A percentile compares a stretch with the other conserved stretches of the same genome.
These are phyloP conservation scores for Macrophomina phaseolina DNA, from an alignment of 2,329 filamentous ascomycete species.

Conservation along the genomic window DNA sequence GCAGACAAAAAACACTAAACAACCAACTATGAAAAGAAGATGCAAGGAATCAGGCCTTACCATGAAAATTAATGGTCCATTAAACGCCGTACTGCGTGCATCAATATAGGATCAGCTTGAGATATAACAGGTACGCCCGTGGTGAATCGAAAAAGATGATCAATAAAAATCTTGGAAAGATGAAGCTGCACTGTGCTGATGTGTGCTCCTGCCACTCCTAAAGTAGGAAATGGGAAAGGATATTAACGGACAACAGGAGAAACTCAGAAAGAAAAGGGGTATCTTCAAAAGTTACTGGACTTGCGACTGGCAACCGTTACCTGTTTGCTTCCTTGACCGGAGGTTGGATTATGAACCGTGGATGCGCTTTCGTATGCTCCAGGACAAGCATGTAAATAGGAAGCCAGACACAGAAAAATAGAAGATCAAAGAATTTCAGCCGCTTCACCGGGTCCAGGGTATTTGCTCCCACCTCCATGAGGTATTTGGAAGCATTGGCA, in stretches of 20 bases:
- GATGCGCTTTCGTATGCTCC: neutral
- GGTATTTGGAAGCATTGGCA: neutral
- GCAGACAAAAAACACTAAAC: slow-evolving; percentile 3
- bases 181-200: too few relatives aligned
- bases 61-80: neutral
- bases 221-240: neutral
- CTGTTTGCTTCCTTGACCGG: neutral
- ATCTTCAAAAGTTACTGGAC: slow-evolving; percentile 10
- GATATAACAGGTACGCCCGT: neutral
- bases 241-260: neutral
- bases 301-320: neutral
- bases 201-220: too few relatives aligned
- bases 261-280: slow-evolving; percentile 3
- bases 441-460: neutral
- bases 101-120: neutral
- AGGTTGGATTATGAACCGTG: neutral
- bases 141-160: neutral
- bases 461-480: too few relatives aligned
- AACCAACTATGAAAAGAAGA: too few relatives aligned
- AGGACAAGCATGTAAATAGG: neutral
- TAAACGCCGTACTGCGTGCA: slow-evolving; percentile 6
- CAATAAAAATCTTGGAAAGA: too few relatives aligned
- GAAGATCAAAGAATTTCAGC: neutral
- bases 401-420: neutral
- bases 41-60: too few relatives aligned